A percentile compares a stretch with the other conserved stretches of the same genome.
phyloP scores from a whole-genome alignment of 2,329 filamentous ascomycete species.

The Aspergillus transmontanensis region DNA sequence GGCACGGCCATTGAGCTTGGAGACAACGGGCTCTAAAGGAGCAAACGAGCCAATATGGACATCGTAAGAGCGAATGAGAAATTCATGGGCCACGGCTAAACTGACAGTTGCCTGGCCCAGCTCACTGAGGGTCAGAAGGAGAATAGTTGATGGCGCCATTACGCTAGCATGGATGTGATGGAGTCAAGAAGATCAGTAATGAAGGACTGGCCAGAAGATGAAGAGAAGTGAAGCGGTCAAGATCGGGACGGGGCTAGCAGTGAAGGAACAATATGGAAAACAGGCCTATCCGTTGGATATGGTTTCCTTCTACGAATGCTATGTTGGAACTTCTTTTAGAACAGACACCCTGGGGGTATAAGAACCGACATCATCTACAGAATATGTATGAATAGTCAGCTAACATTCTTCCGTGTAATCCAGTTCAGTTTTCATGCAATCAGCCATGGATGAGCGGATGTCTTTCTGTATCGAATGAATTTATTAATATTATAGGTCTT shows the following conservation, averaged over 20 bases:
- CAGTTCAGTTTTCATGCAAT: background rate
- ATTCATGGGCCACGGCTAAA: conserved; percentile 41
- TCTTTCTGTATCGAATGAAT: background rate
- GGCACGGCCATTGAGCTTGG: conserved; percentile 20
- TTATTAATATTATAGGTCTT: background rate
- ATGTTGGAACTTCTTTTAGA: background rate
- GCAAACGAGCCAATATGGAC: conserved; percentile 48
- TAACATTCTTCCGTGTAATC: background rate
- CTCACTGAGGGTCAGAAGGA: conserved; percentile 47
- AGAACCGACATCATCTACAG: background rate
- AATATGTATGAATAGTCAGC: background rate
- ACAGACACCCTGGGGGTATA: background rate
- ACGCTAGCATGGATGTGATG: background rate
- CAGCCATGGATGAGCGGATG: background rate
- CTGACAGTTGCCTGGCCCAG: conserved; percentile 47
- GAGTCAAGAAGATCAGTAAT: background rate
- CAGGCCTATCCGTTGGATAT: background rate
- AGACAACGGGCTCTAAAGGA: conserved; percentile 29
- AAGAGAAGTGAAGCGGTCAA: background rate
- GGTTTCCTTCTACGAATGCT: background rate
- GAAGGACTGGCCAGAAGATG: background rate
- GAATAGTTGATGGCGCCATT: conserved; percentile 25
- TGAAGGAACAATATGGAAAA: background rate
- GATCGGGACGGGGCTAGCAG: background rate
- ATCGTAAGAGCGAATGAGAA: conserved; percentile 36